Base-by-base conservation (phyloP, 106 monocot genomes). In the Dioscorea zingiberensis region DNA sequence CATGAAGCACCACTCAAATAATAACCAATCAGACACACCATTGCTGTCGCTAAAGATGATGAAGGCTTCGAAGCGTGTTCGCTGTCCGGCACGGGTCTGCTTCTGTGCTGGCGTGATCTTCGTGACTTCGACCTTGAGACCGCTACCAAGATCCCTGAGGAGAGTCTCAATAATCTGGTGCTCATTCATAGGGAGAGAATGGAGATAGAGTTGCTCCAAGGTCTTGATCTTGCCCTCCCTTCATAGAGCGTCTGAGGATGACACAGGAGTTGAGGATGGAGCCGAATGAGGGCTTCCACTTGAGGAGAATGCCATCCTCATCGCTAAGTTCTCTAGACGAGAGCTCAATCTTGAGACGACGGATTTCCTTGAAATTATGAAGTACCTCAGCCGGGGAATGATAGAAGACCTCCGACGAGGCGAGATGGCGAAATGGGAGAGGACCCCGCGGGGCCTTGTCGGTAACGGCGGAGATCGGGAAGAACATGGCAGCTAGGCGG, bases 311-410 rank as follows among this genome's bases (percentile, higher is more conserved):
- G 27, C 83, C 83, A 49, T 80, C 76, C 14, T 89, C 86, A 19
- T 78, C 73, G 22, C 83, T 71, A 8, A 93, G 75, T 64, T 93
- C 93, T 2, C 89, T 89, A 4, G 76, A 74, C 18, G 93, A 85
- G 13, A 86, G 81, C 58, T 80, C 78, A 64, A 93, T 89, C 55
- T 61, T 54, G 19, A 89, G 73, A 4, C 66, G 65, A 7, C 85
- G 77, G 71, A 95, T 69, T 60, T 88, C 78, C 66, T 69, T 78
- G 60, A 95, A 95, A 63, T 66, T 74, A 62, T 62, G 74, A 22
- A 93, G 74, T 12, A 89, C 93, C 71, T 85, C 81, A 14, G 85
- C 53, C 10, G 93, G 89, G 17, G 93, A 93, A 60, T 88, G 88
- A 66, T 88, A 88, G 4, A 82, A 87, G 44, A 80, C 69, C 19